Base-by-base conservation (phyloP, 345 rosid species). In the Gossypium arboreum region DNA sequence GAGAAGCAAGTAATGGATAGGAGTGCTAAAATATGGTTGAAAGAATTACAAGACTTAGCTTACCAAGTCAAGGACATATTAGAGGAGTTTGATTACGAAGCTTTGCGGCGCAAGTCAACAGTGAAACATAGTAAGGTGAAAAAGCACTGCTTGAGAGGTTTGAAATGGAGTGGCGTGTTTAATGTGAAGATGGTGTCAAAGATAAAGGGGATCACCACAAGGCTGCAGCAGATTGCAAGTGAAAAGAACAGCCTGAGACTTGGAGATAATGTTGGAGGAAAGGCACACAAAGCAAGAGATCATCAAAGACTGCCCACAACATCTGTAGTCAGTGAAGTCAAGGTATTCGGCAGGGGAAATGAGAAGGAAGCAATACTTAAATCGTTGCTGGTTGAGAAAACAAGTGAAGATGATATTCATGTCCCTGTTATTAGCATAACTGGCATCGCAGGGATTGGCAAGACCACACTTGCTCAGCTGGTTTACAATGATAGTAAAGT, bases 341-440 rank as follows among this genome's bases (percentile, higher is more conserved):
- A 55, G 16, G 67, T 84, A 44, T 74, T 11, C 59, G 81, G 84
- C 18, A 72, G 89, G 73, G 80, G 29, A 9, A 4, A n/a, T 4
- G 83, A 76, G 45, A 72, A 54, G 75, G 76, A 71, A 39, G 68
- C 39, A 2, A 75, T 79, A 58, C 51, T 80, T 63, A 27, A 68
- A 4, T 10, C 22, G 22, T 27, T 83, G 71, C 50, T 78, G 1
- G 60, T 9, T 17, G 16, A 70, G 65, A 71, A 41, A 12, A 5
- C 41, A 64, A 44, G 61, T 25, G 64, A 34, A 34, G 41, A 3
- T 15, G 11, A 10, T 54, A 9, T 4, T 41, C 52, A 27, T 15
- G 50, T 76, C 11, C 64, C 54, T 24, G 79, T 83, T 2, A 68
- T 83, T 52, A 50, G 82, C 41, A 83, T 85, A 12, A 63, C 81